Conservation (phyloP, 306 rosid species). For the Sphenostylis stenocarpa region DNA sequence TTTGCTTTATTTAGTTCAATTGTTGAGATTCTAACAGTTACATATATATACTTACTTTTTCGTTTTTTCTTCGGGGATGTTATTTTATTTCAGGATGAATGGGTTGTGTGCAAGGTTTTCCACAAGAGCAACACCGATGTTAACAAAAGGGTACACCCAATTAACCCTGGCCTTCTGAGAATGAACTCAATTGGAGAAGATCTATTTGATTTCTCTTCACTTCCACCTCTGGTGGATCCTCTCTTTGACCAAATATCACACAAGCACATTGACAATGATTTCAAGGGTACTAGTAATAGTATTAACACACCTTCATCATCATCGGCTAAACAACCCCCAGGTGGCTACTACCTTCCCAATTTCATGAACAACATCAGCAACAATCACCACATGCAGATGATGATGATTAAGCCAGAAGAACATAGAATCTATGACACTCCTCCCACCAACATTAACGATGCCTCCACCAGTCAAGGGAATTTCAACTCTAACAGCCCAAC, state of each 20-base stretch:
- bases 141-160: slow-evolving; percentile 16
- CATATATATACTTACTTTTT: background rate
- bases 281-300: slow-evolving; percentile 15
- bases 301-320: slow-evolving; percentile 13
- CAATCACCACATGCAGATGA: background rate
- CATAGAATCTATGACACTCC: slow-evolving; percentile 15
- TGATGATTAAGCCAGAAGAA: slow-evolving; percentile 25
- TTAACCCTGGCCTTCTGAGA: slow-evolving; percentile 30
- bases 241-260: background rate
- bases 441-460: background rate
- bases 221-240: slow-evolving; percentile 76
- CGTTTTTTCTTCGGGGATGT: background rate
- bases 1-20: slow-evolving; percentile 30
- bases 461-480: slow-evolving; percentile 13
- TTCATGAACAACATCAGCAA: slow-evolving; percentile 20
- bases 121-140: slow-evolving; percentile 57
- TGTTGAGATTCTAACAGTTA: slow-evolving; percentile 30
- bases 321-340: background rate
- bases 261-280: background rate
- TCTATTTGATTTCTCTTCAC: slow-evolving; percentile 56
- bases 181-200: slow-evolving; percentile 49
- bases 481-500: slow-evolving; percentile 1
- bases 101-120: slow-evolving; percentile 82
- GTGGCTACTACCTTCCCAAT: slow-evolving; percentile 24
- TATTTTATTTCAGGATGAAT: slow-evolving; percentile 61